Evolutionary conservation across 306 rosid species (phyloP), one percentile per base, ranked within the genome.

Genomic region (Dryas drummondii): DNA sequence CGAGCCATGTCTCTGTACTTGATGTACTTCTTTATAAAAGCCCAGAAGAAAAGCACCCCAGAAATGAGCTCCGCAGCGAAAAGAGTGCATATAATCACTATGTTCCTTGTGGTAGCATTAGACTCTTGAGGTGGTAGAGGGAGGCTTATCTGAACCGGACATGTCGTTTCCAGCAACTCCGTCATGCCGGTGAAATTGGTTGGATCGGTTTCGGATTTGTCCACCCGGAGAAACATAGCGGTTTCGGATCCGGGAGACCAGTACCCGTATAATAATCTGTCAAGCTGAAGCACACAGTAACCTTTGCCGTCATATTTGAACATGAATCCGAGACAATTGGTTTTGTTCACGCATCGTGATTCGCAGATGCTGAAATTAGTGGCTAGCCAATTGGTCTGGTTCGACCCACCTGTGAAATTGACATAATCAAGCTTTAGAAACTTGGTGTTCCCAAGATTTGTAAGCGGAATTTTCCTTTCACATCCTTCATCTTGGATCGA

Each of bases 1-100:
- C 90, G 86, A 12, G 98, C 98, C 98, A 94, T 94, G 81, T 89
- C 94, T 64, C 98, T 88, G 78, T 94, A 94, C 71, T 88, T 91
- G 50, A 94, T 82, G 53, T 91, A 94, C 74, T 85, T 91, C 81
- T 89, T 94, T 17, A 94, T 79, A 65, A 94, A 94, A 8, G 92
- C 91, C 90, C 89, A 90, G 78, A 94, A 94, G 84, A 94, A 94
- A 62, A 80, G 66, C 42, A 87, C 85, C 0, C 97, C 93, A 9
- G 94, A 80, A 9, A 94, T 86, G 7, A 94, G 80, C 70, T 94
- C 97, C 0, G 89, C 91, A 0, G 92, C 87, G 15, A 91, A 91
- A 3, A 94, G 93, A 0, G 90, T 78, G 26, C 89, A 84, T 6
- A 90, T 86, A 59, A 94, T 94, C 60, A 58, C 84, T 15, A 91